Evolutionary conservation across 177 flowering plant species (phyloP).

Genomic region (Telopea speciosissima): DNA sequence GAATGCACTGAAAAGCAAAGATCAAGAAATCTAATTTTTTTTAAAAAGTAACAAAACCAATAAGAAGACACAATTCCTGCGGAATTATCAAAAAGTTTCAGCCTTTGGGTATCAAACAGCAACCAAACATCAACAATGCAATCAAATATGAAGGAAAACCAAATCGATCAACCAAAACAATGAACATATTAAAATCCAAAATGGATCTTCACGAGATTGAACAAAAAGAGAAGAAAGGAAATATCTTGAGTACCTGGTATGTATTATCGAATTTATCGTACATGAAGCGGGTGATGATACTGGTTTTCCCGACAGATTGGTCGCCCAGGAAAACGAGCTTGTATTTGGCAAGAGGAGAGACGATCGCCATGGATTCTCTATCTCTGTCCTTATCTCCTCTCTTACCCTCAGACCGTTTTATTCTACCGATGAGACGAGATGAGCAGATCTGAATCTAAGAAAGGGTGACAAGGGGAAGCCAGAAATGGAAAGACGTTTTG

Average conservation of each 20-base stretch:
- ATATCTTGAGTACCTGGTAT: slow-evolving; percentile 20
- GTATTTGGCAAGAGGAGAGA: background rate
- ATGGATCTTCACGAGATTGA: background rate
- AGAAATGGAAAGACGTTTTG: slow-evolving; percentile 4
- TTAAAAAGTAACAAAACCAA: background rate
- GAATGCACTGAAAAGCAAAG: background rate
- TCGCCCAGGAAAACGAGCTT: slow-evolving; percentile 1
- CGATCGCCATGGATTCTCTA: background rate
- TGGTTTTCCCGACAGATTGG: background rate
- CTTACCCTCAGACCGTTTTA: background rate
- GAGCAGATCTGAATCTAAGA: slow-evolving; percentile 24
- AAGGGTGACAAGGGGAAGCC: slow-evolving; percentile 2
- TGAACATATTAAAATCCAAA: background rate
- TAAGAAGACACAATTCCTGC: background rate
- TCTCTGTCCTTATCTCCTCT: background rate
- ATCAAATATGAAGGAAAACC: background rate
- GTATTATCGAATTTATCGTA: background rate
- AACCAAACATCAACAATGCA: background rate
- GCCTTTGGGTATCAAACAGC: background rate
- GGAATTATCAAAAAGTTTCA: background rate
- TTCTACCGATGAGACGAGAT: background rate
- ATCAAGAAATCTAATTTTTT: background rate
- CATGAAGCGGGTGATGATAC: background rate
- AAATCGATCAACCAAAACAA: background rate
- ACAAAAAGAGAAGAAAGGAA: background rate